phyloP scores from a whole-genome alignment of 1,139 yeast species.

The Zygosaccharomyces pseudobailii region DNA sequence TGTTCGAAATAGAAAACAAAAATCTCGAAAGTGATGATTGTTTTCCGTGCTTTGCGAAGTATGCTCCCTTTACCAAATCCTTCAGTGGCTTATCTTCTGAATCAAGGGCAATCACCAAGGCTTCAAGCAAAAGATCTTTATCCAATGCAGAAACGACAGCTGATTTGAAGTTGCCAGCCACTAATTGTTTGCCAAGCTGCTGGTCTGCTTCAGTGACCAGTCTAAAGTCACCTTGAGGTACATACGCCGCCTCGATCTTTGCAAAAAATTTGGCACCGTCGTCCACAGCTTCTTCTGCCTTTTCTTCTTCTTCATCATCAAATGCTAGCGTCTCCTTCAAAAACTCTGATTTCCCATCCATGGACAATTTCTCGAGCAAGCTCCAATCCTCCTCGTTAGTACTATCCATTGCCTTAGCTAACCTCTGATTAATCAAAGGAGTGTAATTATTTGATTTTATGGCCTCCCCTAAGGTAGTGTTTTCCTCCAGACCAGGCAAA shows the following conservation, averaged over 20 bases:
- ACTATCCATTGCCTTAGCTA: conserved; percentile 40
- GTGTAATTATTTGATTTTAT: conserved; percentile 51
- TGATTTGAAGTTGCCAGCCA: conserved; percentile 57
- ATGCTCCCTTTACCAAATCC: conserved; percentile 64
- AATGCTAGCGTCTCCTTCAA: conserved; percentile 36
- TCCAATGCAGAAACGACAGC: conserved; percentile 70
- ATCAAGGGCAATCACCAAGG: conserved; percentile 73
- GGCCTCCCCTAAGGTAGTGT: conserved; percentile 48
- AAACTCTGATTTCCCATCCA: conserved; percentile 44
- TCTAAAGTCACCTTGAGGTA: conserved; percentile 43
- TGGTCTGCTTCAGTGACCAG: conserved; percentile 37
- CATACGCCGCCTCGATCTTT: conserved; percentile 33
- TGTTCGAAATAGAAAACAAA: conserved; percentile 58
- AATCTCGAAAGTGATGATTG: conserved; percentile 63
- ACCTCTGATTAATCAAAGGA: conserved; percentile 51
- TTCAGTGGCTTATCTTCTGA: conserved; percentile 56
- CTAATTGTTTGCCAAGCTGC: conserved; percentile 51
- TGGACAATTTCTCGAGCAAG: conserved; percentile 53
- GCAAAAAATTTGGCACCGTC: conserved; percentile 36
- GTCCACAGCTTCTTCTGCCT: conserved; percentile 9
- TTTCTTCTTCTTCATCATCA: conserved; percentile 33
- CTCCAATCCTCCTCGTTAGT: conserved; percentile 72
- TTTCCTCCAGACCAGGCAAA: conserved; percentile 41
- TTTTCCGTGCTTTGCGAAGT: conserved; percentile 54
- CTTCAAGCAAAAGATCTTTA: conserved; percentile 65